Evolutionary conservation across 225 moss, liverwort and hornwort species (phyloP).

Genomic region (Bryum argenteum): DNA sequence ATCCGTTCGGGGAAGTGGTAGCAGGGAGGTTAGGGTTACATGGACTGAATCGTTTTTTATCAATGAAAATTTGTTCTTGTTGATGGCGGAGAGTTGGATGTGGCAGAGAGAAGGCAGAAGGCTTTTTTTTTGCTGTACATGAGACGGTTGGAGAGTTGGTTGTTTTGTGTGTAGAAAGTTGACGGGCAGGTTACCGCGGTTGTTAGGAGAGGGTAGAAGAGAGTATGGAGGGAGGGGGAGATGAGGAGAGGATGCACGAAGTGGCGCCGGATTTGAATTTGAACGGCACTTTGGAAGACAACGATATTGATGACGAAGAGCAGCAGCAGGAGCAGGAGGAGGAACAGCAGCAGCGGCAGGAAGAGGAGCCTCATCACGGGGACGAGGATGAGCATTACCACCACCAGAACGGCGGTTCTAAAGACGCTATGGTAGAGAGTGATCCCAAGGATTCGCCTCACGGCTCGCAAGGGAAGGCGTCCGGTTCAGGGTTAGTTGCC

Average conservation of each 20-base stretch:
- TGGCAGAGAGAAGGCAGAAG: background rate
- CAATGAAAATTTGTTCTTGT: background rate
- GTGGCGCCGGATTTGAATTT: constrained; percentile 58
- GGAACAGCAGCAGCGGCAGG: constrained; percentile 32
- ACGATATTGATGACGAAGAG: constrained; percentile 54
- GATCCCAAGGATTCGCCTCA: constrained; percentile 63
- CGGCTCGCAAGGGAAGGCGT: constrained; percentile 61
- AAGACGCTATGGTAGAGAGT: constrained; percentile 70
- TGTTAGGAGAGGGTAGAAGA: constrained; percentile 33
- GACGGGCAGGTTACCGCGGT: constrained; percentile 7
- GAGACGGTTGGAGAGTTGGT: constrained; percentile 33
- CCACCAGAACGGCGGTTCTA: constrained; percentile 55
- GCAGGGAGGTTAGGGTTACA: constrained; percentile 25
- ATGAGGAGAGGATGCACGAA: constrained; percentile 67
- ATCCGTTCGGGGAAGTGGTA: background rate
- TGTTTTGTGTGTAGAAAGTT: constrained; percentile 25
- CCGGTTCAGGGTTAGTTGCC: constrained; percentile 77
- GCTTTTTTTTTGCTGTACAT: background rate
- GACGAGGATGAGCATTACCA: constrained; percentile 49
- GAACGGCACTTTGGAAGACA: constrained; percentile 56
- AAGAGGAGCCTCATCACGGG: constrained; percentile 50
- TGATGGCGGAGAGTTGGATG: constrained; percentile 27
- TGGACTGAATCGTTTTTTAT: background rate
- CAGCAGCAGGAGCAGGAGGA: constrained; percentile 56
- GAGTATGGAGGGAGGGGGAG: constrained; percentile 79